Base-by-base conservation (phyloP, 1,284 basidiomycete genomes). In the Amylostereum chailletii region DNA sequence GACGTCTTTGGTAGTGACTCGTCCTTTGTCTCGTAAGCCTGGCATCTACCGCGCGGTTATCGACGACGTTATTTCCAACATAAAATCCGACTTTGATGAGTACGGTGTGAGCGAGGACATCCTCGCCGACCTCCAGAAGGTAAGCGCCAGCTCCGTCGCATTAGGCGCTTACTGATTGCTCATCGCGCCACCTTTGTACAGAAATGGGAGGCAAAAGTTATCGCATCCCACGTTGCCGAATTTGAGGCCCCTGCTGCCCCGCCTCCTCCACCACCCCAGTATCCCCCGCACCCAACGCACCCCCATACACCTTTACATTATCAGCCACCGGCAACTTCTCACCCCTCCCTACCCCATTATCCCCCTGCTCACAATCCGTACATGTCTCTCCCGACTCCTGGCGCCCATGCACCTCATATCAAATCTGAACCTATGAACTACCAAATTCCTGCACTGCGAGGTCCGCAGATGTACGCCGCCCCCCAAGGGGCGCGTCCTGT, bases 71-170 rank as follows among this genome's bases (percentile, higher is more conserved):
- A 87, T 98, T 62, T 72, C 75, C 40, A 76, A 79, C 60, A 90
- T 95, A 70, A 90, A 90, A 68, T 75, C 83, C 65, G 95, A 98
- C 68, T 99, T 98, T 71, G 94, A 98, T 65, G 94, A 96, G 67
- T 94, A 91, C 65, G 95, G 94, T 49, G 90, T 99, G 56, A 79
- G 86, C 63, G 92, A 97, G 66, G 90, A 94, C 36, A 86, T 98
- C 49, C 73, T 98, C 48, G 83, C 85, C 58, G 86, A 91, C 51
- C 72, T 99, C 50, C 91, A 95, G 70, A 76, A 81, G 56, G 92
- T 94, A 71, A 75, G 89, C 77, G 55, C 53, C 36, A 37, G 7
- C n/a, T 7, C 7, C 36, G 8, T 11, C 40, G 9, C 40, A 7
- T 26, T 42, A 11, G 40, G 7, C 53, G 32, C 49, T 49, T 51